phyloP scores from a whole-genome alignment of 2,329 filamentous ascomycete species.

The Lachnellula cervina region DNA sequence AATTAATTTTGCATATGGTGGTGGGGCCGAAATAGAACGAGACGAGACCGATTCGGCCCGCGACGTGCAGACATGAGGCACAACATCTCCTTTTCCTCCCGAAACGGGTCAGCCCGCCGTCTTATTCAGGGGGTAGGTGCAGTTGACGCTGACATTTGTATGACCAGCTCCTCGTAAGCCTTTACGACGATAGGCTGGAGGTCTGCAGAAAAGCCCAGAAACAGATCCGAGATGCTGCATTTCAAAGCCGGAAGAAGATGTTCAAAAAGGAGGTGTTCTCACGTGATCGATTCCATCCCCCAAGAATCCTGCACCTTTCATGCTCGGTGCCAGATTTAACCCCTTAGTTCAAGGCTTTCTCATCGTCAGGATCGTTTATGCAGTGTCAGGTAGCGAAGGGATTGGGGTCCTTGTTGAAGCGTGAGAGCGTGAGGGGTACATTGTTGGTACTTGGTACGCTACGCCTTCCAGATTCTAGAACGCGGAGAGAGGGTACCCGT shows the following conservation, averaged over 20 bases:
- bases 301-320: not conserved
- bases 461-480: not conserved
- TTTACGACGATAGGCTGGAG: not conserved
- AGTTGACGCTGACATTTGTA: not conserved
- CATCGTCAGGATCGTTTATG: not conserved
- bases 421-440: not conserved
- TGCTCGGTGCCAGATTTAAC: not conserved
- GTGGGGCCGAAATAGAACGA: not conserved
- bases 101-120: not conserved
- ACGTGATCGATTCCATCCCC: not conserved
- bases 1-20: not conserved
- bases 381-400: not conserved
- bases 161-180: not conserved
- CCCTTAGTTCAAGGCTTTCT: no score
- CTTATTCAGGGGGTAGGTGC: not conserved
- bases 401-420: no score
- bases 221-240: not conserved
- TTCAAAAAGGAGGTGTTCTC: not conserved
- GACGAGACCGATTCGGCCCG: not conserved
- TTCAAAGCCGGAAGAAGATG: not conserved
- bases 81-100: not conserved
- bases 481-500: constrained; percentile 8
- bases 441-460: not conserved
- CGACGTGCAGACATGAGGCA: not conserved
- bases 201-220: not conserved